Base-by-base conservation (phyloP, 163 green algal genomes). In the Chlorella variabilis region DNA sequence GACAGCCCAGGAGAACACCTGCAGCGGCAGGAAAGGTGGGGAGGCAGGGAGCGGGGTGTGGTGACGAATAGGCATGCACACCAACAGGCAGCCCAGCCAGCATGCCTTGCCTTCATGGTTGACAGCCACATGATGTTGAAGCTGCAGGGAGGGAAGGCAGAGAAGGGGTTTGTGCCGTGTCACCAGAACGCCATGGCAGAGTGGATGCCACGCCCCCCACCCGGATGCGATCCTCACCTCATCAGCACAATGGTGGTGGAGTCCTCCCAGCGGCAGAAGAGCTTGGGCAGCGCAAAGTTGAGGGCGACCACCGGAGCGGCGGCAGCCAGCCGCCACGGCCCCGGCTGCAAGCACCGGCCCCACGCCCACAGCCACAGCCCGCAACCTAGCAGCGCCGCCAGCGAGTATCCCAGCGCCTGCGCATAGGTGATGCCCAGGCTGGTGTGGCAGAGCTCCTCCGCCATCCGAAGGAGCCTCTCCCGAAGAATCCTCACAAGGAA, bases 101-200 rank as follows among this genome's bases (percentile, higher is more conserved):
- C n/a, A n/a, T 29, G 23, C 54, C 54, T 63, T 29, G 15, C 68
- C 71, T 78, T 78, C 33, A 78, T 68, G 23, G 33, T 41, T 1
- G 20, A n/a, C 23, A 78, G 56, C n/a, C 73, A 78, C 68, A 27
- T 51, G 33, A n/a, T n/a, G 73, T 69, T 80, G 73, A 80, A 80
- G 36, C 73, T 78, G 51, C 71, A 54, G 18, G 34, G 51, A 2
- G 33, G 41, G 39, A 54, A 23, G 45, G 45, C 11, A 15, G 45
- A 23, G 45, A 23, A 54, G 11, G 45, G 45, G 11, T 11, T 11
- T 23, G n/a, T n/a, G n/a, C n/a, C n/a, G n/a, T n/a, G n/a, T n/a
- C n/a, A n/a, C n/a, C n/a, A n/a, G n/a, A n/a, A n/a, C n/a, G n/a
- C n/a, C n/a, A n/a, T n/a, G n/a, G n/a, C n/a, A n/a, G n/a, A n/a